Conservation (phyloP, 768 basidiomycete genomes). For the Boletales sp. region DNA sequence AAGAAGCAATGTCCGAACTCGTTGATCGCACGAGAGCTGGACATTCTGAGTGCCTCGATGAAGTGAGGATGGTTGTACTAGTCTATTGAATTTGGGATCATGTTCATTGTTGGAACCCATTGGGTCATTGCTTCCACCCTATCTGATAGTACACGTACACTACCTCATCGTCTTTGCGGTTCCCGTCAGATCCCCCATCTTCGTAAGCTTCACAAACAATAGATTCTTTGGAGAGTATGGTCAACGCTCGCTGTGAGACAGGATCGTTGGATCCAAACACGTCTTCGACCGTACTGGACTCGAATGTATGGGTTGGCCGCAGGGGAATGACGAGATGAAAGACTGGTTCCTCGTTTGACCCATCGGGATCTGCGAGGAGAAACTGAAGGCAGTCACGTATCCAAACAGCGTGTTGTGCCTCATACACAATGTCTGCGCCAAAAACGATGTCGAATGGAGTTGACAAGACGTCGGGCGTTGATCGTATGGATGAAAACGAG, state of each 20-base stretch:
- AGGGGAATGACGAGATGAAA: conserved; percentile 82
- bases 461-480: conserved; percentile 24
- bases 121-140: conserved; percentile 46
- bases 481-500: conserved; percentile 10
- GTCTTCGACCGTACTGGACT: conserved; percentile 55
- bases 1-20: conserved; percentile 75
- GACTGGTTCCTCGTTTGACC: neutral
- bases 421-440: conserved; percentile 56
- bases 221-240: conserved; percentile 50
- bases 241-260: conserved; percentile 31
- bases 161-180: conserved; percentile 45
- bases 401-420: conserved; percentile 45
- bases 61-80: conserved; percentile 39
- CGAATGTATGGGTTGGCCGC: conserved; percentile 57
- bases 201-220: conserved; percentile 50
- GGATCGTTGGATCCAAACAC: conserved; percentile 39
- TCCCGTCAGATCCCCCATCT: conserved; percentile 4
- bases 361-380: conserved; percentile 32
- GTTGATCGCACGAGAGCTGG: conserved; percentile 74
- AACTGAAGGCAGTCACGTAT: conserved; percentile 40
- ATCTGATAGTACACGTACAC: conserved; percentile 73
- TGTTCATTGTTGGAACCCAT: neutral
- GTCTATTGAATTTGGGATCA: neutral
- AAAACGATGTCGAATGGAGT: conserved; percentile 46
- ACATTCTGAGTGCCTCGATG: conserved; percentile 61